phyloP scores from a whole-genome alignment of 1,139 yeast species.

The Kodamaea ohmeri region DNA sequence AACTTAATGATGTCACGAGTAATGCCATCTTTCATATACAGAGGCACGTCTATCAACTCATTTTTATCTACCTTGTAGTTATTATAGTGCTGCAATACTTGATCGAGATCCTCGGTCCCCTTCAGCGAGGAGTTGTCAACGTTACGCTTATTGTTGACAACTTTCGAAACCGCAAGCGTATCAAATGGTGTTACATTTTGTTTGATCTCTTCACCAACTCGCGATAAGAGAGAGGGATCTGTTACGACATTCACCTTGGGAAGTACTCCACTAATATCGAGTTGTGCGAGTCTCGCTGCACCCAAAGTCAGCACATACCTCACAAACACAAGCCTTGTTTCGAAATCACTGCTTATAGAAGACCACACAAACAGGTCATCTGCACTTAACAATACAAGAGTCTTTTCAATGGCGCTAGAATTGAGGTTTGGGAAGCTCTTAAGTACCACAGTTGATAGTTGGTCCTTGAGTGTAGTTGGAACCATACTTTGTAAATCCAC shows the following conservation, averaged over 20 bases:
- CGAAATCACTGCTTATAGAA: conserved; percentile 28
- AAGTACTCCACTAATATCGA: background rate
- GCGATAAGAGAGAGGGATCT: conserved; percentile 1
- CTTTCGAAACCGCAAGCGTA: conserved; percentile 8
- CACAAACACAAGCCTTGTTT: conserved; percentile 28
- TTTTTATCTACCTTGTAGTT: conserved; percentile 56
- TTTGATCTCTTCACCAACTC: background rate
- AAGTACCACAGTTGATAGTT: conserved; percentile 35
- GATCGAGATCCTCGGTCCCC: conserved; percentile 37
- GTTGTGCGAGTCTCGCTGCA: background rate
- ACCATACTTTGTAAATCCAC: conserved; percentile 27
- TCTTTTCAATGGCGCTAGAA: conserved; percentile 28
- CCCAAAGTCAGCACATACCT: conserved; percentile 17
- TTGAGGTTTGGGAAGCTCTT: conserved; percentile 34
- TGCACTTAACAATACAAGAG: conserved; percentile 18
- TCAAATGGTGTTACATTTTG: background rate
- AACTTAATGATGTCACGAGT: conserved; percentile 60
- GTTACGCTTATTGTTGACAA: conserved; percentile 22
- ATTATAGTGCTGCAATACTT: conserved; percentile 33
- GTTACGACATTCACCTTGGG: background rate
- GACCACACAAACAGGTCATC: conserved; percentile 26
- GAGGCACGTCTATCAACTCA: conserved; percentile 64
- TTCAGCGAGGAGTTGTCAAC: conserved; percentile 19
- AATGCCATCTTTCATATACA: conserved; percentile 53
- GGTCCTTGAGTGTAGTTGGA: conserved; percentile 37